Conservation (phyloP, 495 filamentous ascomycete genomes). For the Darksidea phi region DNA sequence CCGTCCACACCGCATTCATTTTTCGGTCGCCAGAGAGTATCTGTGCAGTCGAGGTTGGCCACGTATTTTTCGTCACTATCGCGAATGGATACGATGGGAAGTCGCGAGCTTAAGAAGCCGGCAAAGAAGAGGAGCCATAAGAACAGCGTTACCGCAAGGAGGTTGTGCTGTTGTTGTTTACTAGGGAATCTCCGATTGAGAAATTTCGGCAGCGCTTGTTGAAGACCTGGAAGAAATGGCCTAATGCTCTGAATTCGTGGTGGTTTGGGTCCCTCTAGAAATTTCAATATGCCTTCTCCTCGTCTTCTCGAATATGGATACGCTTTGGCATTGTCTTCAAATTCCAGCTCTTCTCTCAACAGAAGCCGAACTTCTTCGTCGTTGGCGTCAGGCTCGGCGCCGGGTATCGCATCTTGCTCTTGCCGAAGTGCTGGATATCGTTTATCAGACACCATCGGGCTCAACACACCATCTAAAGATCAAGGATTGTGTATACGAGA, state of each 20-base stretch:
- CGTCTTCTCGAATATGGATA: neutral
- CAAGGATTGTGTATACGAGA: too few relatives aligned
- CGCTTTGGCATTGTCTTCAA: conserved; percentile 9
- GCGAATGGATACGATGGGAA: too few relatives aligned
- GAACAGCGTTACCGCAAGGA: neutral
- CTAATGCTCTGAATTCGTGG: conserved; percentile 5
- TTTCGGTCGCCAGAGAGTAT: conserved; percentile 19
- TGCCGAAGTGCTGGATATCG: too few relatives aligned
- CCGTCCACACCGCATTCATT: conserved; percentile 44
- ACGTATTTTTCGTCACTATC: conserved; percentile 8
- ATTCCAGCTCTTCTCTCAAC: conserved; percentile 15
- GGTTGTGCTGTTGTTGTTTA: neutral
- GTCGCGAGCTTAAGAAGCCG: neutral
- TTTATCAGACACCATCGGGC: too few relatives aligned
- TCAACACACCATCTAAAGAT: too few relatives aligned
- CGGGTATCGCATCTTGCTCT: neutral
- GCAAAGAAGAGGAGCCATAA: conserved; percentile 6
- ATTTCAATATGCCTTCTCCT: neutral
- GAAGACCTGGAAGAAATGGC: conserved; percentile 9
- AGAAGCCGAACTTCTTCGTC: conserved; percentile 13
- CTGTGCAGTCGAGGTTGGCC: conserved; percentile 23
- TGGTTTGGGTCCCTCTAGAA: conserved; percentile 5
- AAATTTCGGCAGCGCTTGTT: conserved; percentile 2
- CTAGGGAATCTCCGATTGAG: conserved; percentile 5
- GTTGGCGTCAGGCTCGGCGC: conserved; percentile 2